These are phyloP conservation scores for Zoysia pacifica DNA, from an alignment of 176 grass and related monocot species.

Conservation along the genomic window DNA sequence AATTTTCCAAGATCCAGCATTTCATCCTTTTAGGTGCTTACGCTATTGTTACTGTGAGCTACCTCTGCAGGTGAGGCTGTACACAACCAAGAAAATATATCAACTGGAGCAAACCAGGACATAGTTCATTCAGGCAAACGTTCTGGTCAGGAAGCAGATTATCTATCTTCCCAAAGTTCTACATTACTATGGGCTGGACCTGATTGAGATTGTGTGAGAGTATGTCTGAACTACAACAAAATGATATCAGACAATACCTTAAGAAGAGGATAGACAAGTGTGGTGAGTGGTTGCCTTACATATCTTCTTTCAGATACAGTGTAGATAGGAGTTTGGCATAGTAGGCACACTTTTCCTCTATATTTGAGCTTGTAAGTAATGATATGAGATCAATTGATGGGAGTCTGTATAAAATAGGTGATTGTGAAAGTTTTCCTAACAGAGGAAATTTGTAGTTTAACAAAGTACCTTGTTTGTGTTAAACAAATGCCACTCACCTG, in stretches of 20 bases:
- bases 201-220: slow-evolving; percentile 76
- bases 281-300: slow-evolving; percentile 84
- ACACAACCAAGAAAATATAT: slow-evolving; percentile 71
- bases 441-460: neutral
- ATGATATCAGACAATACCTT: slow-evolving; percentile 62
- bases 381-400: slow-evolving; percentile 1
- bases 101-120: slow-evolving; percentile 71
- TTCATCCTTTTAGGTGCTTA: slow-evolving; percentile 2
- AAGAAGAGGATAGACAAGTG: slow-evolving; percentile 66
- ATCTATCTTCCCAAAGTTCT: slow-evolving; percentile 85
- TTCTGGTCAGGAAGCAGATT: slow-evolving; percentile 57
- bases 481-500: neutral
- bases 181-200: slow-evolving; percentile 63
- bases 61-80: slow-evolving; percentile 77
- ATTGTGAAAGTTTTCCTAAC: slow-evolving; percentile 13
- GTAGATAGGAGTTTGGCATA: slow-evolving; percentile 78
- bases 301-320: slow-evolving; percentile 82
- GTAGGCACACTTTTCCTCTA: slow-evolving; percentile 31
- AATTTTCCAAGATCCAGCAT: neutral
- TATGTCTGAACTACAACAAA: slow-evolving; percentile 62
- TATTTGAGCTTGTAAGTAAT: slow-evolving; percentile 35
- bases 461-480: neutral
- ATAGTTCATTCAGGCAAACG: slow-evolving; percentile 76
- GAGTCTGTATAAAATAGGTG: slow-evolving; percentile 25
- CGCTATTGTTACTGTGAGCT: slow-evolving; percentile 23